Evolutionary conservation across 495 filamentous ascomycete species (phyloP).

Genomic region (Viridothelium virens): DNA sequence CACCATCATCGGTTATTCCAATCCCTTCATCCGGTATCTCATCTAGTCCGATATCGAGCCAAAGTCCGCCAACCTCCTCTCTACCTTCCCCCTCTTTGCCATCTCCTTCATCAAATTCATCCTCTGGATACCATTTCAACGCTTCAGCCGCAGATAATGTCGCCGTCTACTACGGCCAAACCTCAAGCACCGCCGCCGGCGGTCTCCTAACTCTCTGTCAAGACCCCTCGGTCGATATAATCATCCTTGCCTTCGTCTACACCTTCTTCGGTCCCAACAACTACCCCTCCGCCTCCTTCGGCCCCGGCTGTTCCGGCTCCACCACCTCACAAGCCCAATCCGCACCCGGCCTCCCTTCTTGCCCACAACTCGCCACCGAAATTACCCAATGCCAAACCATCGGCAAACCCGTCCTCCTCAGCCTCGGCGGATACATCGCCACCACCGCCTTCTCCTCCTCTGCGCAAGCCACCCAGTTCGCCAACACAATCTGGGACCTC

Average conservation of each 20-base stretch:
- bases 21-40: neutral
- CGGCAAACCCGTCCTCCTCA: conserved; percentile 61
- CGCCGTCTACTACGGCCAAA: conserved; percentile 16
- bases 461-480: conserved; percentile 47
- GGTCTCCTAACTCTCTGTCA: conserved; percentile 18
- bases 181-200: conserved; percentile 11
- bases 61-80: neutral
- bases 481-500: conserved; percentile 56
- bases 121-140: neutral
- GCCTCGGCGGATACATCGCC: conserved; percentile 54
- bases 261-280: conserved; percentile 30
- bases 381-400: conserved; percentile 57
- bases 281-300: conserved; percentile 37
- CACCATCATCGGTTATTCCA: neutral
- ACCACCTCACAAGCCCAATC: conserved; percentile 18
- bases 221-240: conserved; percentile 21
- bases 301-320: conserved; percentile 25
- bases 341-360: conserved; percentile 39
- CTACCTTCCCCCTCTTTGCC: neutral
- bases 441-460: conserved; percentile 50
- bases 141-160: neutral
- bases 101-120: neutral
- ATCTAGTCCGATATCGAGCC: neutral
- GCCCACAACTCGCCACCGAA: conserved; percentile 44
- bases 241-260: conserved; percentile 49